Base-by-base conservation (phyloP, 352 stramenopile genomes). In the Phytopythium cucurbitacearum region DNA sequence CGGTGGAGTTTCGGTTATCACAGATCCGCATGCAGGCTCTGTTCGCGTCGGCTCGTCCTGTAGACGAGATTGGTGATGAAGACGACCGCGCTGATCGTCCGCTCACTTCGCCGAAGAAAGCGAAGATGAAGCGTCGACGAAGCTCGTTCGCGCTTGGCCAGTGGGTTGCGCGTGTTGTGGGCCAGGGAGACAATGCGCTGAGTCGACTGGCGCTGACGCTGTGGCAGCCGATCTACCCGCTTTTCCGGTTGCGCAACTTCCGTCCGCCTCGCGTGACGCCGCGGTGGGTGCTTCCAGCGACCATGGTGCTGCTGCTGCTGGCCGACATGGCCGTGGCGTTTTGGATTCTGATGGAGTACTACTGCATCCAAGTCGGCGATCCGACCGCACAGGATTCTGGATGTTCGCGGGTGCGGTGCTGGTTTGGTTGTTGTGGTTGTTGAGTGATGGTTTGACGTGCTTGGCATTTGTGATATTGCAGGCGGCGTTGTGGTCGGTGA, bases 311-410 rank as follows among this genome's bases (percentile, higher is more conserved):
- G 33, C 60, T 92, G 5, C 47, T 94, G n/a, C 65, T 88, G 21
- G 57, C 67, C 12, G 85, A 94, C 48, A 72, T 80, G 53, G 67
- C 75, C 11, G 60, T 85, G 49, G 68, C 72, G 9, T 87, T 92
- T 56, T 90, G 74, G 76, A 76, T 91, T 39, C 53, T 91, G 38
- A 80, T 93, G 56, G 78, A 94, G 63, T 94, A 83, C 48, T 93
- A 88, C 63, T 94, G 85, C 63, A 70, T 94, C 48, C 85, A 94
- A 89, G 73, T 94, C 40, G 69, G 81, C 7, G 80, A 93, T 44
- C 85, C 85, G 11, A 93, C 78, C 15, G 51, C 68, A 15, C 53
- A 80, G 43, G 75, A 93, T 56, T 79, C 78, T 8, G 85, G 82
- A 4, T 94, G 82, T 44, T 91, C 85, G 6, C 72, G 79, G 48